Conservation (phyloP, 495 filamentous ascomycete species). For the Podospora bellae-mahoneyi region DNA sequence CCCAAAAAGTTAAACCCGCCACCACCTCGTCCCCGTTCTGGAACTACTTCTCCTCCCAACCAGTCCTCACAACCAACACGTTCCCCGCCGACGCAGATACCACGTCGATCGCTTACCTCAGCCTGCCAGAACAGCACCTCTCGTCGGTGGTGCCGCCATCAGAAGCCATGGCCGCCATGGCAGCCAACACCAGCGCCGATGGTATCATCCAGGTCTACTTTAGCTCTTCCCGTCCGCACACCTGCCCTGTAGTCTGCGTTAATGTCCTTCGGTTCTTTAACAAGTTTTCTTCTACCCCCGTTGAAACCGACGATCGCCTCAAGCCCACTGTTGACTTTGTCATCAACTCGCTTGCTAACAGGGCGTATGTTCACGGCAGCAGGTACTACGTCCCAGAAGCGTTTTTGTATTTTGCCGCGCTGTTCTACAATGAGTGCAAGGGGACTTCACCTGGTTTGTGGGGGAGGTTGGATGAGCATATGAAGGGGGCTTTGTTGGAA, state of each 20-base stretch:
- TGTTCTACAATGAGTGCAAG: conserved; percentile 19
- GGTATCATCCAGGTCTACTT: conserved; percentile 29
- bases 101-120: conserved; percentile 28
- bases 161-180: conserved; percentile 13
- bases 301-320: background rate
- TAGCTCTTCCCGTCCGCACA: conserved; percentile 11
- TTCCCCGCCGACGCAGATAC: conserved; percentile 26
- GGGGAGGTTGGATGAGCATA: conserved; percentile 6
- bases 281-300: conserved; percentile 9
- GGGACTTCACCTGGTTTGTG: conserved; percentile 3
- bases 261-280: conserved; percentile 27
- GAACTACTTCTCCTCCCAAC: conserved; percentile 18
- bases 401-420: conserved; percentile 24
- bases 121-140: conserved; percentile 12
- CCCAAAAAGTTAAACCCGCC: background rate
- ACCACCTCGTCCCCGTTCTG: background rate
- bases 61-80: conserved; percentile 12
- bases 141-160: background rate
- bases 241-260: conserved; percentile 20
- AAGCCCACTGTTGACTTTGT: background rate
- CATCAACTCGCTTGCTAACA: conserved; percentile 8
- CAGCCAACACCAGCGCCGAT: conserved; percentile 17
- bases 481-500: conserved; percentile 1
- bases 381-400: conserved; percentile 22
- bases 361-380: conserved; percentile 19